phyloP scores from a whole-genome alignment of 1,284 basidiomycete species.

The Tilletia indica region DNA sequence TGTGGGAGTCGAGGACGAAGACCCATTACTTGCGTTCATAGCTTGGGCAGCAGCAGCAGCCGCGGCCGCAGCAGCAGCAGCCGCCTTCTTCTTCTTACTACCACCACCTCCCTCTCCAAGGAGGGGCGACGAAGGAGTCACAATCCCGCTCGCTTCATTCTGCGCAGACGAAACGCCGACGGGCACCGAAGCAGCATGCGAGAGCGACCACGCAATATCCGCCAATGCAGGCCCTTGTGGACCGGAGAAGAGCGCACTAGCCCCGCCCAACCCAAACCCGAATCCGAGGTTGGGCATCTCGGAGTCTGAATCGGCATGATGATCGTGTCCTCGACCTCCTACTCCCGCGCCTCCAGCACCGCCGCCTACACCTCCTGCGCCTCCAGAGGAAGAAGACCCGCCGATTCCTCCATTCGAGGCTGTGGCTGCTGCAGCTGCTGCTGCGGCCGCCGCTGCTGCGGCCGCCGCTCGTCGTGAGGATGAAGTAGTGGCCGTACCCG shows the following conservation, averaged over 20 bases:
- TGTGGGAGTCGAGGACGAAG: background rate
- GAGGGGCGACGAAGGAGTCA: background rate
- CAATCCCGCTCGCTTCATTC: too few relatives aligned
- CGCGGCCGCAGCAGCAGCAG: slow-evolving; percentile 27
- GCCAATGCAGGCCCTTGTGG: slow-evolving; percentile 1
- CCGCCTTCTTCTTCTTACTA: slow-evolving; percentile 37
- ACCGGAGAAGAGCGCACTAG: background rate
- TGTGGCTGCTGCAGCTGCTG: slow-evolving; percentile 6
- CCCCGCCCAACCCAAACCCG: background rate
- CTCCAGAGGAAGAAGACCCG: background rate
- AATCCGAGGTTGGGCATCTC: slow-evolving; percentile 10
- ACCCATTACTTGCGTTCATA: background rate
- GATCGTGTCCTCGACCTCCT: too few relatives aligned
- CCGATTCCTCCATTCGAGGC: background rate
- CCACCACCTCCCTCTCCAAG: slow-evolving; percentile 21
- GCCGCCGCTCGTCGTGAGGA: slow-evolving; percentile 25
- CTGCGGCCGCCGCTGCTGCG: background rate
- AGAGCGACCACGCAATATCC: slow-evolving; percentile 3
- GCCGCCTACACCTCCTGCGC: background rate
- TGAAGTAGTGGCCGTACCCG: slow-evolving; percentile 15
- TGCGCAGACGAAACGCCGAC: background rate
- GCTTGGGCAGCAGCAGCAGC: slow-evolving; percentile 32
- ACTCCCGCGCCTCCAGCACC: background rate
- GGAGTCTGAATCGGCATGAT: background rate
- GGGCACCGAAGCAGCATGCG: background rate